Conservation (phyloP, 768 basidiomycete genomes). For the Gymnopilus dilepis region DNA sequence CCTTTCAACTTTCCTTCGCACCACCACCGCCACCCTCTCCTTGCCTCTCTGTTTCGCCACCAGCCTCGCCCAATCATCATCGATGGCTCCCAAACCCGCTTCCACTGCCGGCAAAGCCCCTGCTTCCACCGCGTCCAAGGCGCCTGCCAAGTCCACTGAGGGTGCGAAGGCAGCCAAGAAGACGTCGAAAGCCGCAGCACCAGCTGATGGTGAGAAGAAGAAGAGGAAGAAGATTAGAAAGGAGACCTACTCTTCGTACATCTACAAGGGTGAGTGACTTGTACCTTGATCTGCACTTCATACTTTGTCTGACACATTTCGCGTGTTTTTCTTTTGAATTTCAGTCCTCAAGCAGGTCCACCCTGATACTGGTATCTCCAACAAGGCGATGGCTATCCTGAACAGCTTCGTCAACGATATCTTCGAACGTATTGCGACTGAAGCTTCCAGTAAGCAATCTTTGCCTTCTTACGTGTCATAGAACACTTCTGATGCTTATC, state of each 20-base stretch:
- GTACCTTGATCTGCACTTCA: conserved; percentile 28
- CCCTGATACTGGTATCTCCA: conserved; percentile 98
- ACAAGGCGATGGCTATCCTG: conserved; percentile 93
- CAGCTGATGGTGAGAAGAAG: conserved; percentile 81
- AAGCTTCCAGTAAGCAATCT: conserved; percentile 75
- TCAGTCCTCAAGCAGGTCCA: conserved; percentile 95
- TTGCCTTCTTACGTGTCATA: neutral
- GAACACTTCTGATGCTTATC: conserved; percentile 8
- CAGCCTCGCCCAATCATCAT: conserved; percentile 22
- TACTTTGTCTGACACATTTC: conserved; percentile 13
- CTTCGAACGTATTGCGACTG: conserved; percentile 90
- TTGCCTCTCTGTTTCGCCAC: conserved; percentile 35
- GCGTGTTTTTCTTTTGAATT: neutral
- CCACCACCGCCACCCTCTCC: conserved; percentile 32
- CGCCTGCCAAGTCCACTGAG: conserved; percentile 68
- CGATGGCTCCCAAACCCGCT: conserved; percentile 84
- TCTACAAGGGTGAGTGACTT: conserved; percentile 72
- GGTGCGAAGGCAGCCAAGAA: conserved; percentile 83
- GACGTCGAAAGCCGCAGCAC: conserved; percentile 66
- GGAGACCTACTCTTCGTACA: conserved; percentile 94
- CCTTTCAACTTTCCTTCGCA: conserved; percentile 34
- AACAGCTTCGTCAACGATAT: conserved; percentile 95
- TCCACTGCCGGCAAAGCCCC: conserved; percentile 87
- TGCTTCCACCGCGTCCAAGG: conserved; percentile 73
- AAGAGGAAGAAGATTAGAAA: conserved; percentile 85